These are phyloP conservation scores for Tolypocladium cylindrosporum DNA, from an alignment of 2,329 filamentous ascomycete species.

Conservation along the genomic window DNA sequence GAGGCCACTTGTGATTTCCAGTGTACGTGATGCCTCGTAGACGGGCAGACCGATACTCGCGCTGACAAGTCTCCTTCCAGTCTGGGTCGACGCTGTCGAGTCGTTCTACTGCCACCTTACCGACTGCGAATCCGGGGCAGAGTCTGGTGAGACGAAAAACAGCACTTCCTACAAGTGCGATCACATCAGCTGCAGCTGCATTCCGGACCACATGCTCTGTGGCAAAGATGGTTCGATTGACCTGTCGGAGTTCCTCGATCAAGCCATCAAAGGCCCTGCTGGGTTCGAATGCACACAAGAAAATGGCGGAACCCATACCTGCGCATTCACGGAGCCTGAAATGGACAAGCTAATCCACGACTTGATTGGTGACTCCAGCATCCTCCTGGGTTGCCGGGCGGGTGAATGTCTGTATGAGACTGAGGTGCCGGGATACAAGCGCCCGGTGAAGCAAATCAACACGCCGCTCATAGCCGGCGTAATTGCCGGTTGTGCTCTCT, in stretches of 20 bases:
- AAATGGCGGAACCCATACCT: conserved; percentile 53
- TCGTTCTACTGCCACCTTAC: conserved; percentile 93
- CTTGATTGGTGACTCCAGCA: conserved; percentile 87
- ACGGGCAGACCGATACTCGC: background rate
- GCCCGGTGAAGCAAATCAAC: conserved; percentile 89
- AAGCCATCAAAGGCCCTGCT: conserved; percentile 80
- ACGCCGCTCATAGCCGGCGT: conserved; percentile 91
- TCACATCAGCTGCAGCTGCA: conserved; percentile 76
- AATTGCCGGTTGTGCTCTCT: conserved; percentile 77
- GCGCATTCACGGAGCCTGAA: conserved; percentile 79
- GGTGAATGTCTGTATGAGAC: conserved; percentile 92
- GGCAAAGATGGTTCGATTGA: conserved; percentile 87
- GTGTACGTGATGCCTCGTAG: conserved; percentile 43
- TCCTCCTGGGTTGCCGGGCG: conserved; percentile 68
- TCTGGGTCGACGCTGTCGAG: conserved; percentile 90
- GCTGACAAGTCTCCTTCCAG: conserved; percentile 28
- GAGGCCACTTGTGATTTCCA: conserved; percentile 83
- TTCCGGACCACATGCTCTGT: conserved; percentile 87
- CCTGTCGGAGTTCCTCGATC: conserved; percentile 75
- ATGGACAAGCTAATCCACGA: conserved; percentile 85
- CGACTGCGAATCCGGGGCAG: conserved; percentile 64
- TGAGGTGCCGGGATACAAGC: conserved; percentile 81
- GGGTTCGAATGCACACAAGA: conserved; percentile 65
- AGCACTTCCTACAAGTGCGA: conserved; percentile 78
- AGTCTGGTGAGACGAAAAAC: conserved; percentile 62